Percentiles rank a stretch among this genome's conserved stretches.
phyloP scores from a whole-genome alignment of 116 monocot species.

The Phalaenopsis hybrid region DNA sequence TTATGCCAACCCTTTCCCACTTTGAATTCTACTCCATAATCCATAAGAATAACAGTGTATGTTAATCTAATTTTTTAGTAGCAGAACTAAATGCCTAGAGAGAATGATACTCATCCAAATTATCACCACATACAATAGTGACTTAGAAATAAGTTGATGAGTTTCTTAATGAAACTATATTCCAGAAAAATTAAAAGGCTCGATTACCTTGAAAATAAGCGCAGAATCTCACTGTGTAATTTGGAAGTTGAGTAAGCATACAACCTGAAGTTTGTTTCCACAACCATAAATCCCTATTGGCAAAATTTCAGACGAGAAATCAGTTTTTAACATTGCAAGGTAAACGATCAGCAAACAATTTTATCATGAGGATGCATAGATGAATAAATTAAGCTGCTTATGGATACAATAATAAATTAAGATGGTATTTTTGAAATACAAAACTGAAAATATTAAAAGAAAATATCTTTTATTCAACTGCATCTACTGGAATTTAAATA shows the following conservation, averaged over 20 bases:
- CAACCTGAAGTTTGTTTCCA: conserved; percentile 92
- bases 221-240: conserved; percentile 88
- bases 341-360: neutral
- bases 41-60: neutral
- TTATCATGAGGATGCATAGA: neutral
- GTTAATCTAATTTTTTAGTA: neutral
- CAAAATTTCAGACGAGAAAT: neutral
- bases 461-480: neutral
- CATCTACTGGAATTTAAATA: neutral
- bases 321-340: neutral
- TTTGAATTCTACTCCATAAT: neutral
- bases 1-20: neutral
- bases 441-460: neutral
- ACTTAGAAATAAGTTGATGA: neutral
- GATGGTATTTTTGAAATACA: neutral
- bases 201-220: conserved; percentile 81
- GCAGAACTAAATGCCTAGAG: neutral
- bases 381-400: neutral
- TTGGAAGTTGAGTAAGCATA: conserved; percentile 96
- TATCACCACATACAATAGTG: neutral
- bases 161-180: neutral
- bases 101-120: too few relatives aligned
- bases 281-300: conserved; percentile 85
- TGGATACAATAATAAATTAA: neutral
- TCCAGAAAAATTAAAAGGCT: neutral